These are phyloP conservation scores for Trichothecium sympodiale DNA, from an alignment of 2,329 filamentous ascomycete genomes.

Conservation along the genomic window DNA sequence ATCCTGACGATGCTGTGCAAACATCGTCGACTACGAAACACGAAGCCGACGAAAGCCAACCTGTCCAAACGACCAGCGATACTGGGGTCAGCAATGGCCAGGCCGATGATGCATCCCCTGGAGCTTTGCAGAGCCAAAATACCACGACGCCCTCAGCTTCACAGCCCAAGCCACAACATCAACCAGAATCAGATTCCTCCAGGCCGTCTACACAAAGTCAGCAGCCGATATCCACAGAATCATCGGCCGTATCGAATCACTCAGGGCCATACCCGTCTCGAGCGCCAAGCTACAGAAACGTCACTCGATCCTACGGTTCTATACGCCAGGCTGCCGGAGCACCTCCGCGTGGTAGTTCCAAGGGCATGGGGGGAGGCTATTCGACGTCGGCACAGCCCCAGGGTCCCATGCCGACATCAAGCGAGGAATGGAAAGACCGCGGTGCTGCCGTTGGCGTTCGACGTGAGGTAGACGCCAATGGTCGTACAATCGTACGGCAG, in stretches of 20 bases:
- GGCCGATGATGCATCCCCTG: background rate
- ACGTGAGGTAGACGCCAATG: conserved; percentile 75
- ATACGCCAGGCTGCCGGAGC: conserved; percentile 44
- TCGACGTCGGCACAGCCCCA: conserved; percentile 13
- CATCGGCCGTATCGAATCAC: conserved; percentile 1
- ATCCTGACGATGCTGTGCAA: conserved; percentile 65
- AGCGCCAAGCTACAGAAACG: conserved; percentile 57
- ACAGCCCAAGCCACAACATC: conserved; percentile 8
- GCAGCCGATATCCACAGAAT: conserved; percentile 16
- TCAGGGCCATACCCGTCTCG: conserved; percentile 37
- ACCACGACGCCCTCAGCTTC: conserved; percentile 10
- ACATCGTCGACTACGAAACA: conserved; percentile 10
- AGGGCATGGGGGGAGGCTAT: conserved; percentile 52
- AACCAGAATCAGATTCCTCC: conserved; percentile 10
- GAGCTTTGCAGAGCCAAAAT: conserved; percentile 1
- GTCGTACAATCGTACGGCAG: conserved; percentile 67
- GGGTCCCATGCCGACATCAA: conserved; percentile 40
- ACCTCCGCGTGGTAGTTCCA: conserved; percentile 68
- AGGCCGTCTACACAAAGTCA: conserved; percentile 41
- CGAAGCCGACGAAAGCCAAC: conserved; percentile 5
- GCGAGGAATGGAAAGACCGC: conserved; percentile 91
- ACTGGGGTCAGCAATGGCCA: no score
- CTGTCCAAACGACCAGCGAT: background rate
- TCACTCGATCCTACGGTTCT: conserved; percentile 49
- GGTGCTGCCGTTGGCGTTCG: conserved; percentile 79